Percentiles rank a stretch among this genome's conserved stretches.
Conservation (phyloP, 306 rosid species). For the Cyclanthera cordifolia region DNA sequence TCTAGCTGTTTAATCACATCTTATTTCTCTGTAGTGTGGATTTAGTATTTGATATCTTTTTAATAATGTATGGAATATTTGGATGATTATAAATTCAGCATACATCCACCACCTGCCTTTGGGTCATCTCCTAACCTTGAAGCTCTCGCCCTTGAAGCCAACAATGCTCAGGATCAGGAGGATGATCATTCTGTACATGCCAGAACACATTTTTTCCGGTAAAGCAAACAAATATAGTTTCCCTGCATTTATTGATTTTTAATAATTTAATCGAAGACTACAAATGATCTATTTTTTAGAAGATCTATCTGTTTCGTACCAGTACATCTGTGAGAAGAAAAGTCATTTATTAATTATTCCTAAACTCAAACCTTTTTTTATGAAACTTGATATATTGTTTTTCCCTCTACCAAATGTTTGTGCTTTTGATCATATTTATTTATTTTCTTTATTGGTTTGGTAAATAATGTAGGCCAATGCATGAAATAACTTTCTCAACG, state of each 20-base stretch:
- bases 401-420: neutral
- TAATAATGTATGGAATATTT: slow-evolving; percentile 18
- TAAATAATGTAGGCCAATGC: slow-evolving; percentile 78
- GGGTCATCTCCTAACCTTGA: slow-evolving; percentile 98
- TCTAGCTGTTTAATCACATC: neutral
- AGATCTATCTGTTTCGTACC: neutral
- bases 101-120: slow-evolving; percentile 97
- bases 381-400: neutral
- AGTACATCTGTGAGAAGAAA: neutral
- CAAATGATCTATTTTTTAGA: neutral
- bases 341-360: neutral
- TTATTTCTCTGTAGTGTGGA: neutral
- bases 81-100: slow-evolving; percentile 29
- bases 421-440: neutral
- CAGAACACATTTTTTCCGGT: slow-evolving; percentile 43
- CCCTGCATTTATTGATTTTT: neutral
- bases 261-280: neutral
- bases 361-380: neutral
- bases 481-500: slow-evolving; percentile 90
- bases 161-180: slow-evolving; percentile 33
- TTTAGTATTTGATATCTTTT: slow-evolving; percentile 11
- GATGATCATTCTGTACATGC: slow-evolving; percentile 63
- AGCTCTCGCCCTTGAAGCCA: slow-evolving; percentile 78
- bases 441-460: slow-evolving; percentile 21
- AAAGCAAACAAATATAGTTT: slow-evolving; percentile 11